Conservation (phyloP, 2,329 filamentous ascomycete species). For the Cladophialophora bantiana region DNA sequence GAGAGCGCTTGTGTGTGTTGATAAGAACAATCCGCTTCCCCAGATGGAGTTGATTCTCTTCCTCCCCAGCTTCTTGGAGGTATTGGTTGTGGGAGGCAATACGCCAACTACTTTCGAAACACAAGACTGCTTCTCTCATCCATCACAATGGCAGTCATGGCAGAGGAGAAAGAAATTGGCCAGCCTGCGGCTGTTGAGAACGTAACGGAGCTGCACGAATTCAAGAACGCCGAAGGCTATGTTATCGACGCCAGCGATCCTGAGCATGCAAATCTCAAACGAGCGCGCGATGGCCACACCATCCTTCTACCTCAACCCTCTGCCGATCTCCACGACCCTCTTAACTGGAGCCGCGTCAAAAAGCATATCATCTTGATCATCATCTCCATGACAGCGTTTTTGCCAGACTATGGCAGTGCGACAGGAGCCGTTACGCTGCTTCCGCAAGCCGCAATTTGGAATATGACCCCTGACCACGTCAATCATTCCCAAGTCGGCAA, state of each 20-base stretch:
- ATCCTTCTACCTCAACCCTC: constrained; percentile 51
- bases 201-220: constrained; percentile 35
- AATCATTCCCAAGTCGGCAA: constrained; percentile 53
- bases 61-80: neutral
- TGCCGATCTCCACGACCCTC: constrained; percentile 49
- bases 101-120: neutral
- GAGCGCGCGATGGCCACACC: constrained; percentile 50
- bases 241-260: constrained; percentile 45
- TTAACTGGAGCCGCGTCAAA: constrained; percentile 47
- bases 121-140: neutral
- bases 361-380: constrained; percentile 50
- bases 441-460: constrained; percentile 49
- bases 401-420: constrained; percentile 54
- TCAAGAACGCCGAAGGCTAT: constrained; percentile 44
- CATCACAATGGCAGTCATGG: constrained; percentile 20
- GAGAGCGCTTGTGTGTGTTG: neutral
- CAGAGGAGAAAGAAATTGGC: constrained; percentile 33
- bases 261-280: constrained; percentile 43
- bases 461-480: constrained; percentile 48
- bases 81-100: neutral
- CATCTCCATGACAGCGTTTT: constrained; percentile 48
- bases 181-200: constrained; percentile 24
- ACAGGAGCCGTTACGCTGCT: constrained; percentile 51
- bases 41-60: constrained; percentile 5
- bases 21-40: constrained; percentile 11